Percentiles rank a stretch among this genome's conserved stretches.
Conservation (phyloP, 1,139 yeast species). For the Suhomyces terraborum region DNA sequence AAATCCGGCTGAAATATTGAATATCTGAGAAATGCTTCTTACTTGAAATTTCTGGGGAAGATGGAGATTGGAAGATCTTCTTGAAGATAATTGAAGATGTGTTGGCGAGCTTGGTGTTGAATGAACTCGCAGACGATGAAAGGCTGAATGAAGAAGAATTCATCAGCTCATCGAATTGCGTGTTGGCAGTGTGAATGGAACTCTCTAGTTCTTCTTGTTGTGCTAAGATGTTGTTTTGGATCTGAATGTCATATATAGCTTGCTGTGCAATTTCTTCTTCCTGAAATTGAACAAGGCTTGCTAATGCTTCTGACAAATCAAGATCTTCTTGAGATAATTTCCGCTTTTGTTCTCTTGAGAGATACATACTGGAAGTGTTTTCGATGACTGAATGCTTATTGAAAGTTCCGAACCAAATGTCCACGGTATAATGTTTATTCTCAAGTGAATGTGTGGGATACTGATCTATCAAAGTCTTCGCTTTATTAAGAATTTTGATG, state of each 20-base stretch:
- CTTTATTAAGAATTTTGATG: slow-evolving; percentile 36
- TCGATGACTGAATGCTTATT: slow-evolving; percentile 24
- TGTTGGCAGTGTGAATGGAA: slow-evolving; percentile 19
- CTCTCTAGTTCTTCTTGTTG: slow-evolving; percentile 30
- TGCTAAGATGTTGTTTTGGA: slow-evolving; percentile 25
- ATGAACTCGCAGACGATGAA: slow-evolving; percentile 33
- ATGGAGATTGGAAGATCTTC: slow-evolving; percentile 27
- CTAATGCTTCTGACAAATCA: slow-evolving; percentile 1
- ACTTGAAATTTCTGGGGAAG: slow-evolving; percentile 12
- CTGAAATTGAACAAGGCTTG: slow-evolving; percentile 23
- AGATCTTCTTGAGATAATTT: background rate
- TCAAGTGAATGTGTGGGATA: slow-evolving; percentile 32
- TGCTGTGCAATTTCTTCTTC: slow-evolving; percentile 36
- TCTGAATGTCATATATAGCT: slow-evolving; percentile 23
- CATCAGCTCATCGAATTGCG: slow-evolving; percentile 30
- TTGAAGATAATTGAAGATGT: slow-evolving; percentile 38
- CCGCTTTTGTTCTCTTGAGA: background rate
- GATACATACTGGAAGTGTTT: slow-evolving; percentile 19
- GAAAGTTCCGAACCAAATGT: slow-evolving; percentile 40
- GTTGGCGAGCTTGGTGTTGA: slow-evolving; percentile 31
- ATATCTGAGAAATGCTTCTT: slow-evolving; percentile 14
- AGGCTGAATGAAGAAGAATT: slow-evolving; percentile 40
- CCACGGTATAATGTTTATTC: slow-evolving; percentile 29
- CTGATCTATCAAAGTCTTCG: slow-evolving; percentile 32
- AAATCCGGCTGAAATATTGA: slow-evolving; percentile 23